Percentiles rank a stretch among this genome's conserved stretches.
Conservation (phyloP, 345 rosid species). For the Populus davidiana region DNA sequence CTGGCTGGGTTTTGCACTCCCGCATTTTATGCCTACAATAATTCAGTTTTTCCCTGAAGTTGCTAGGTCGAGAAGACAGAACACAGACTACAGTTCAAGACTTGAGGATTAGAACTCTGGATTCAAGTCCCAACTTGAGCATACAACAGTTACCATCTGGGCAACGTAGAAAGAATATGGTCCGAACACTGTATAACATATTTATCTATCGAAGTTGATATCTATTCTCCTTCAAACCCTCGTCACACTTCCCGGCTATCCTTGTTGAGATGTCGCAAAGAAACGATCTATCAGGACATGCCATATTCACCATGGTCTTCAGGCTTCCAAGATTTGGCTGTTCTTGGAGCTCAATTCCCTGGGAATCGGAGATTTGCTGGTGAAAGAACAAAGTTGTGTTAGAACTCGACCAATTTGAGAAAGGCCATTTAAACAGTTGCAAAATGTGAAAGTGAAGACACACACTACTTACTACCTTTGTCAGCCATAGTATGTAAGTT, state of each 20-base stretch:
- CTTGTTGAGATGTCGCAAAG: constrained; percentile 34
- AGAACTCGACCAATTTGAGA: constrained; percentile 5
- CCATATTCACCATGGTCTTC: constrained; percentile 28
- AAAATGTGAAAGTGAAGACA: not conserved
- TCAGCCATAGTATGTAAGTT: constrained; percentile 64
- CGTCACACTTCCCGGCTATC: not conserved
- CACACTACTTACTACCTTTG: constrained; percentile 46
- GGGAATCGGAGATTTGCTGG: constrained; percentile 52
- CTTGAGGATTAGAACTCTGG: not conserved
- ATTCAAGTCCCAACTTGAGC: not conserved
- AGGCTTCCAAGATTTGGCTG: constrained; percentile 41
- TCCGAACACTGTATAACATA: not conserved
- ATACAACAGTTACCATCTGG: not conserved
- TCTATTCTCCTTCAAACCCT: constrained; percentile 6
- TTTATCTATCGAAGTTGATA: not conserved
- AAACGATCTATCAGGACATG: constrained; percentile 44
- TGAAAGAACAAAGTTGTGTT: constrained; percentile 5
- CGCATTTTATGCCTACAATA: not conserved
- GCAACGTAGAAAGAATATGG: not conserved
- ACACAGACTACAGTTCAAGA: not conserved
- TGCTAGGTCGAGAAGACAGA: not conserved
- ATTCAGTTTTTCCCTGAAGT: not conserved
- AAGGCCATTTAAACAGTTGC: not conserved
- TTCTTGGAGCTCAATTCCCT: constrained; percentile 32
- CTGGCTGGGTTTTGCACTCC: too few species aligned